phyloP scores from a whole-genome alignment of 2,329 filamentous ascomycete genomes.

The Penicillium digitatum region DNA sequence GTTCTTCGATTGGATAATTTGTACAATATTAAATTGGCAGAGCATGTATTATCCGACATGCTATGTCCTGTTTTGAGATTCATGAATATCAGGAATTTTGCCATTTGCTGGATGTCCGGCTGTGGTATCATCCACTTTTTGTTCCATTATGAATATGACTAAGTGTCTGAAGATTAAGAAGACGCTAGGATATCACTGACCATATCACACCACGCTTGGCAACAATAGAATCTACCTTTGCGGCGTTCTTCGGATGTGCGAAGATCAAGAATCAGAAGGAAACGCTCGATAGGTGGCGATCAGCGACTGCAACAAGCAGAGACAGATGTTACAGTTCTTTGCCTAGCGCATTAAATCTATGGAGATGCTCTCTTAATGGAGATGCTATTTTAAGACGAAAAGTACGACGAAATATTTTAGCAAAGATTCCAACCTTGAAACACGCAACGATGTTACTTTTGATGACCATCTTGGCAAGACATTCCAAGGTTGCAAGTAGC shows the following conservation, averaged over 20 bases:
- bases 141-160: not conserved
- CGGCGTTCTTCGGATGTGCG: not conserved
- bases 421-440: too few species aligned
- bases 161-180: not conserved
- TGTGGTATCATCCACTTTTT: not conserved
- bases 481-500: too few species aligned
- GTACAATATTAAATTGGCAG: constrained; percentile 23
- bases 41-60: constrained; percentile 10
- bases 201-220: not conserved
- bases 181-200: too few species aligned
- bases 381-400: too few species aligned
- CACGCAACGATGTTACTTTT: too few species aligned
- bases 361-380: too few species aligned
- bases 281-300: too few species aligned
- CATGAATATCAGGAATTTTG: constrained; percentile 24
- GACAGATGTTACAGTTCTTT: not conserved
- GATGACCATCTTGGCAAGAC: too few species aligned
- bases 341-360: not conserved
- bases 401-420: not conserved
- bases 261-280: not conserved
- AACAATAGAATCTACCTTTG: not conserved
- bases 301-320: not conserved
- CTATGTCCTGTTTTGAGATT: constrained; percentile 7
- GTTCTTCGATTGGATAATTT: constrained; percentile 16
- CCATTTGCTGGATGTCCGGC: constrained; percentile 15